Percentiles rank a stretch among this genome's conserved stretches.
These are phyloP conservation scores for Candida orba DNA, from an alignment of 805 yeast species.

Conservation along the genomic window DNA sequence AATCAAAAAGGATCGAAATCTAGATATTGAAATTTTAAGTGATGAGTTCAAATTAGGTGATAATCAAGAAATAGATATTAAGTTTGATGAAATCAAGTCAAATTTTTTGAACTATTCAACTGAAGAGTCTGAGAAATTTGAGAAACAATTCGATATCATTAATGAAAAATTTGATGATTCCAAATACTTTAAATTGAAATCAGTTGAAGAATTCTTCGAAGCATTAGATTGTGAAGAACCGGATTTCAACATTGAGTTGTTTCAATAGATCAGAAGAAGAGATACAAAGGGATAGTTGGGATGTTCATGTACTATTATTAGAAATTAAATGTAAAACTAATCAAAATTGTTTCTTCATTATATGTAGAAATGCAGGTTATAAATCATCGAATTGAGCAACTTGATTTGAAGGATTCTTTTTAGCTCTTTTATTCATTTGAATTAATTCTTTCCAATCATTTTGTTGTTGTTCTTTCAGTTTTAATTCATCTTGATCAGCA, in stretches of 20 bases:
- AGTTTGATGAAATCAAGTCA: conserved; percentile 9
- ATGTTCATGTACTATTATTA: background rate
- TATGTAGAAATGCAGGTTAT: conserved; percentile 17
- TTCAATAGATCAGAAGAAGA: conserved; percentile 2
- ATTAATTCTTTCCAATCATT: conserved; percentile 88
- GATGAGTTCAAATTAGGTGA: background rate
- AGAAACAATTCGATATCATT: conserved; percentile 9
- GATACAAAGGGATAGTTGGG: background rate
- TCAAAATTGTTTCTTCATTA: no score
- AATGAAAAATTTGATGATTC: conserved; percentile 13
- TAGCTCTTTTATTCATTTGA: conserved; percentile 53
- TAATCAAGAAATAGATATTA: conserved; percentile 3
- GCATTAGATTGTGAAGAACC: conserved; percentile 16
- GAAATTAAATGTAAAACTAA: no score
- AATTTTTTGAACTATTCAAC: conserved; percentile 3
- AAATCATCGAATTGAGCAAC: conserved; percentile 60
- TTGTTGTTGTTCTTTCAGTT: conserved; percentile 33
- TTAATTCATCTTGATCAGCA: conserved; percentile 33
- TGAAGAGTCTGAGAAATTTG: conserved; percentile 7
- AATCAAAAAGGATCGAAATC: conserved; percentile 9
- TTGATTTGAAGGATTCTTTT: conserved; percentile 27
- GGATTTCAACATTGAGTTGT: conserved; percentile 9
- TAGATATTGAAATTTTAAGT: conserved; percentile 10
- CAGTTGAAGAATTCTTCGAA: conserved; percentile 10
- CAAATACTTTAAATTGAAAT: conserved; percentile 3